Percentiles rank a stretch among this genome's conserved stretches.
phyloP scores from a whole-genome alignment of 2,329 filamentous ascomycete genomes.

The Chaetomium strumarium region DNA sequence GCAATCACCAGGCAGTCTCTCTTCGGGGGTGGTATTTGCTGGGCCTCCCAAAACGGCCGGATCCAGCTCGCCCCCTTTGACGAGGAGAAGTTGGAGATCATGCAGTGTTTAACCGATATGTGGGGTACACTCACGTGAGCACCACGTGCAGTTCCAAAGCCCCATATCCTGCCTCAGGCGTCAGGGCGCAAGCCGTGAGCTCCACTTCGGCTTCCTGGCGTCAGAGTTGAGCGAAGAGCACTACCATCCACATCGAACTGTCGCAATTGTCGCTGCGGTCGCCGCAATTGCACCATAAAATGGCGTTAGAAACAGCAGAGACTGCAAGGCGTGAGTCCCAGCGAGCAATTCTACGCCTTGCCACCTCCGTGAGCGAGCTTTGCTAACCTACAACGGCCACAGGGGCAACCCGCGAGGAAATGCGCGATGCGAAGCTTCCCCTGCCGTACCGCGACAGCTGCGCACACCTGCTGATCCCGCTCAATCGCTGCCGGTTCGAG shows the following conservation, averaged over 20 bases:
- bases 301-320: constrained; percentile 21
- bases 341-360: not conserved
- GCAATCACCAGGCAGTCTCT: too few species aligned
- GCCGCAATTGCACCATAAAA: constrained; percentile 25
- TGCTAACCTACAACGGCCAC: constrained; percentile 17
- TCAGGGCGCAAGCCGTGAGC: constrained; percentile 2
- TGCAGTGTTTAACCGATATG: too few species aligned
- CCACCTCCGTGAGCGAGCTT: not conserved
- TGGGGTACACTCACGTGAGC: too few species aligned
- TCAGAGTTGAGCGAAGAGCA: constrained; percentile 8
- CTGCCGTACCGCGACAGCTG: constrained; percentile 92
- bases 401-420: constrained; percentile 84
- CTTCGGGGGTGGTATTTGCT: too few species aligned
- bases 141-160: not conserved
- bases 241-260: constrained; percentile 13
- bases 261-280: constrained; percentile 25
- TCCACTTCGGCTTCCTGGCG: constrained; percentile 14
- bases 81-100: too few species aligned
- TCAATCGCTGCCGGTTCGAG: constrained; percentile 90
- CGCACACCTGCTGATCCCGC: constrained; percentile 86
- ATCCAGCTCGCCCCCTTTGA: too few species aligned
- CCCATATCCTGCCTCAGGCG: not conserved
- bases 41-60: too few species aligned
- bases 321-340: constrained; percentile 21
- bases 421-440: constrained; percentile 85